Conservation (phyloP, 768 basidiomycete species). For the Mycena galopus region DNA sequence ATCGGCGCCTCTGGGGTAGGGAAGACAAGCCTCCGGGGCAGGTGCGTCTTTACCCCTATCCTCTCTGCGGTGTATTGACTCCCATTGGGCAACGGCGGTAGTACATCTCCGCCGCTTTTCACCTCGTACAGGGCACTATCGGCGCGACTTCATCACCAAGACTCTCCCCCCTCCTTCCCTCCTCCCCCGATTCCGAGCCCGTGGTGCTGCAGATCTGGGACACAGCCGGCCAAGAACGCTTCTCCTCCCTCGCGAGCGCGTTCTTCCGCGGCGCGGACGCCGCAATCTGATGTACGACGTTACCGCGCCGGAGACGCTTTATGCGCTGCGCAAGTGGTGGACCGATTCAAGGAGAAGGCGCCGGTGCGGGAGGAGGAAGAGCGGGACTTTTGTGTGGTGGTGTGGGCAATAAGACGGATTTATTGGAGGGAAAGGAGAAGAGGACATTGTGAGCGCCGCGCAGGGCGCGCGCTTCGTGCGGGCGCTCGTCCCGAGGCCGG, state of each 20-base stretch:
- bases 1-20: conserved; percentile 89
- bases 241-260: conserved; percentile 83
- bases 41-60: neutral
- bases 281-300: conserved; percentile 87
- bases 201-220: conserved; percentile 66
- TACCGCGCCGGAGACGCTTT: conserved; percentile 71
- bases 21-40: conserved; percentile 84
- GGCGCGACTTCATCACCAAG: conserved; percentile 91
- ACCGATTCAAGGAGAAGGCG: conserved; percentile 75
- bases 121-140: conserved; percentile 88
- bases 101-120: conserved; percentile 87
- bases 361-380: conserved; percentile 77
- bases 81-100: conserved; percentile 41
- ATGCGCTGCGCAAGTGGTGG: conserved; percentile 82
- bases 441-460: conserved; percentile 44
- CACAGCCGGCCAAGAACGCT: conserved; percentile 90
- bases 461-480: conserved; percentile 69
- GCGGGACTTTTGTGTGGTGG: too few species aligned
- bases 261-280: conserved; percentile 92
- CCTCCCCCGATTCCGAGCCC: conserved; percentile 57
- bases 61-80: neutral
- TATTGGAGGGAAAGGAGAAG: conserved; percentile 45
- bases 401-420: conserved; percentile 84
- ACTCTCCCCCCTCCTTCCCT: conserved; percentile 65
- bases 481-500: conserved; percentile 62